phyloP scores from a whole-genome alignment of 495 filamentous ascomycete genomes.

The Bathelium albidoporum region DNA sequence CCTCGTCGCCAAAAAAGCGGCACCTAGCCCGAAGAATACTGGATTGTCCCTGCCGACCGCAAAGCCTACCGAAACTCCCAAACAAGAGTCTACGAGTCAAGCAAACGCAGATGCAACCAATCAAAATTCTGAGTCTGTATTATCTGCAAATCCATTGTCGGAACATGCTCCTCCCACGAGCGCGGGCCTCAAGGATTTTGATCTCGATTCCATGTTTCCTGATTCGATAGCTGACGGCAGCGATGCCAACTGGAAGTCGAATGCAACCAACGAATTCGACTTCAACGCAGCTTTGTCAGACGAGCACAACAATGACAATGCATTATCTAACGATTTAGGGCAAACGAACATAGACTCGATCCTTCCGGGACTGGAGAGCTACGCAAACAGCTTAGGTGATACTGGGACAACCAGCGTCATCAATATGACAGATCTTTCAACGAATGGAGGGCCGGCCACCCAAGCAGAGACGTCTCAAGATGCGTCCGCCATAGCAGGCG shows the following conservation, averaged over 20 bases:
- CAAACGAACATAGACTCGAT: conserved; percentile 6
- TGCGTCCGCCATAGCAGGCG: not conserved
- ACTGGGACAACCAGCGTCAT: not conserved
- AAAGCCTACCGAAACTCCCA: not conserved
- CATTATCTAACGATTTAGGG: not conserved
- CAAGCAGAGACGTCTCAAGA: not conserved
- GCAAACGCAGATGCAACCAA: not conserved
- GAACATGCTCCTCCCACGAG: not conserved
- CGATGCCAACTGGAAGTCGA: not conserved
- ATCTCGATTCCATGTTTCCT: conserved; percentile 5
- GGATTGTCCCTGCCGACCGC: not conserved
- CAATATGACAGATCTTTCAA: not conserved
- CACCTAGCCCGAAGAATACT: conserved; percentile 1
- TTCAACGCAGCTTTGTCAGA: not conserved
- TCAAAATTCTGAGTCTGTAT: too few relatives aligned
- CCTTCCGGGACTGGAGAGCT: conserved; percentile 10
- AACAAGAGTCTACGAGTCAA: not conserved
- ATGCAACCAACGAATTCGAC: conserved; percentile 3
- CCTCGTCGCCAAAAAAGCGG: not conserved
- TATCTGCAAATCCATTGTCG: not conserved
- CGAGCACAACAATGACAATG: not conserved
- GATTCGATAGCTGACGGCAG: not conserved
- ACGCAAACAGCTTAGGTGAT: conserved; percentile 6
- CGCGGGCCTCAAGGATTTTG: not conserved
- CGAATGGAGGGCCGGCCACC: not conserved